phyloP scores from a whole-genome alignment of 495 filamentous ascomycete genomes.

The Neurospora sp. region DNA sequence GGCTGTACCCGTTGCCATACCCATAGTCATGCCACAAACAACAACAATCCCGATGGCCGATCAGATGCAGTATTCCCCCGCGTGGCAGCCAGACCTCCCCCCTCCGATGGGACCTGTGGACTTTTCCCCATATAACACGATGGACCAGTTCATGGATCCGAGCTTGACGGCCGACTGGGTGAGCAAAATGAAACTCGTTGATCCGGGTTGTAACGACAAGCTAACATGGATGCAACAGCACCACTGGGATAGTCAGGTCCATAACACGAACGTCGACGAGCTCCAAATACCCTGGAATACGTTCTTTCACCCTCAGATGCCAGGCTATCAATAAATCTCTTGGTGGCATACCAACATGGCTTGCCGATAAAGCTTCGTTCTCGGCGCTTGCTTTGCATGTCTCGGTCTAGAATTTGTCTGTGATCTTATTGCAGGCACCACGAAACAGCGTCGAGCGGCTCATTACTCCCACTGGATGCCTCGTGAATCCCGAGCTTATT shows the following conservation, averaged over 20 bases:
- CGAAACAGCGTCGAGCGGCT: not conserved
- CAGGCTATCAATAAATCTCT: not conserved
- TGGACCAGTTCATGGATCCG: conserved; percentile 10
- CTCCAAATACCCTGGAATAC: conserved; percentile 13
- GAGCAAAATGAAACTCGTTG: not conserved
- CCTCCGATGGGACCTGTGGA: conserved; percentile 1
- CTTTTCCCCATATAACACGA: not conserved
- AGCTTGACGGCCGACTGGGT: conserved; percentile 16
- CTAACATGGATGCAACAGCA: conserved; percentile 7
- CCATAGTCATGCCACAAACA: not conserved
- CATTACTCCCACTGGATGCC: not conserved
- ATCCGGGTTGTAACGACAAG: not conserved
- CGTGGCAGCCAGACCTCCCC: conserved; percentile 3
- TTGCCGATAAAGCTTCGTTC: not conserved
- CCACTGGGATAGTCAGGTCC: conserved; percentile 17
- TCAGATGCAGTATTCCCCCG: not conserved
- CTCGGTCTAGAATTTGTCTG: not conserved
- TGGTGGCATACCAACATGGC: not conserved
- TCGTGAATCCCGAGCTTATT: not conserved
- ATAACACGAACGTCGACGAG: conserved; percentile 9
- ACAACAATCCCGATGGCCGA: not conserved
- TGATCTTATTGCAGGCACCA: not conserved
- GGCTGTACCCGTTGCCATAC: not conserved
- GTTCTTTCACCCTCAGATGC: conserved; percentile 11
- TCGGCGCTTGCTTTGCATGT: not conserved